phyloP scores from a whole-genome alignment of 23 red algal genomes.

The Rhodosorus marinus region DNA sequence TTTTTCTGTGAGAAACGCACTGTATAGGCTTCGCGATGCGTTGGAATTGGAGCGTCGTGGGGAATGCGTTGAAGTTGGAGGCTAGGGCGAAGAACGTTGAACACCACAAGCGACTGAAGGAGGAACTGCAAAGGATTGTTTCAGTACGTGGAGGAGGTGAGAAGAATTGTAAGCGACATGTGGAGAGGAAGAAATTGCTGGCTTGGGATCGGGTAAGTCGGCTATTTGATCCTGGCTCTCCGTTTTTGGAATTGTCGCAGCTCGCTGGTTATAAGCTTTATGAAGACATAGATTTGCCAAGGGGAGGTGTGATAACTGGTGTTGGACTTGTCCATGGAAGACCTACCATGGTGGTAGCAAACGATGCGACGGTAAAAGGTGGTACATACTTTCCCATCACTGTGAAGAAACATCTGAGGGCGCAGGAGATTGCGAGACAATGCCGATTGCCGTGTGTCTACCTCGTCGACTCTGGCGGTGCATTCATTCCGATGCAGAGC shows the following conservation, averaged over 20 bases:
- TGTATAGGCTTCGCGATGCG: too few species aligned
- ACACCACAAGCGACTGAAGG: too few species aligned
- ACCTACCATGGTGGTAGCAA: conserved; percentile 20
- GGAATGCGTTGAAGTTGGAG: too few species aligned
- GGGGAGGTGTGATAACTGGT: conserved; percentile 13
- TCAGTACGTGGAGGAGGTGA: conserved; percentile 8
- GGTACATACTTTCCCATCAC: conserved; percentile 43
- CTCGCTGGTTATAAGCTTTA: conserved; percentile 8
- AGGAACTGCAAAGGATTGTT: too few species aligned
- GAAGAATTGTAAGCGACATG: conserved; percentile 5
- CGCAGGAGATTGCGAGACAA: conserved; percentile 17
- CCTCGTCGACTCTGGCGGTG: conserved; percentile 28
- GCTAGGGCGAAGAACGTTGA: too few species aligned
- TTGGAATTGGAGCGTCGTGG: too few species aligned
- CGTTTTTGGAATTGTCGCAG: conserved; percentile 21
- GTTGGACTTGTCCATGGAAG: conserved; percentile 6
- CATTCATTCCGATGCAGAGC: conserved; percentile 17
- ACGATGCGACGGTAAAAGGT: conserved; percentile 32
- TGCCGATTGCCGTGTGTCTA: conserved; percentile 30
- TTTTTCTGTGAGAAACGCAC: too few species aligned
- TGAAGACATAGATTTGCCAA: conserved; percentile 1
- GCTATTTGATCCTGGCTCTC: conserved; percentile 23
- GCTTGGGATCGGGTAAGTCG: conserved; percentile 13
- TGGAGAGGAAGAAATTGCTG: conserved; percentile 7
- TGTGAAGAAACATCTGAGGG: conserved; percentile 31